A percentile compares a stretch with the other conserved stretches of the same genome.
Evolutionary conservation across 495 filamentous ascomycete genomes (phyloP).

Genomic region (Neurospora hispaniola): DNA sequence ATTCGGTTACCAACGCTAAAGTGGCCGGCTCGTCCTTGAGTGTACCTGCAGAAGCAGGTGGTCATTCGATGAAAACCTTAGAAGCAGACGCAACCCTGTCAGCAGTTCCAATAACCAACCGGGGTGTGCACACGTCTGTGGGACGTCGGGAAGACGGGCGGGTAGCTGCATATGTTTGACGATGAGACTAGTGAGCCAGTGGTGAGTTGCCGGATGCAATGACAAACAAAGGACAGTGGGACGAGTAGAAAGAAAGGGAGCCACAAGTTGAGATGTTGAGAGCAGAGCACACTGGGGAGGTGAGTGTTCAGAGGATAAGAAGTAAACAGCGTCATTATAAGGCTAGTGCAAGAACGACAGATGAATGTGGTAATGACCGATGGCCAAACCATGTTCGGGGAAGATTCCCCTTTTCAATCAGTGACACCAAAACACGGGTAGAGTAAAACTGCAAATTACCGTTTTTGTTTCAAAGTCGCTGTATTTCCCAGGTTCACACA

Average conservation of each 20-base stretch:
- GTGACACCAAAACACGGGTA: neutral
- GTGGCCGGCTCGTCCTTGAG: neutral
- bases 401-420: neutral
- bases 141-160: neutral
- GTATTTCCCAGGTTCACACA: neutral
- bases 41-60: neutral
- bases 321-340: neutral
- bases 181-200: neutral
- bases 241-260: neutral
- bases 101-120: neutral
- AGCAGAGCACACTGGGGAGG: neutral
- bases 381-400: neutral
- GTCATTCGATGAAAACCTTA: neutral
- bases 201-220: neutral
- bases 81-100: neutral
- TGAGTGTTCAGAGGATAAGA: neutral
- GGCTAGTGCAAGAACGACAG: neutral
- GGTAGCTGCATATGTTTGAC: neutral
- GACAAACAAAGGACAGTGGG: neutral
- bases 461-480: neutral
- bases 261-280: neutral
- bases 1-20: neutral
- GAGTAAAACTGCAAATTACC: neutral
- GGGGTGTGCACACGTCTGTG: neutral
- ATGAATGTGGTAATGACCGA: neutral